phyloP scores from a whole-genome alignment of 2,329 filamentous ascomycete genomes.

The Penicillium vulpinum region DNA sequence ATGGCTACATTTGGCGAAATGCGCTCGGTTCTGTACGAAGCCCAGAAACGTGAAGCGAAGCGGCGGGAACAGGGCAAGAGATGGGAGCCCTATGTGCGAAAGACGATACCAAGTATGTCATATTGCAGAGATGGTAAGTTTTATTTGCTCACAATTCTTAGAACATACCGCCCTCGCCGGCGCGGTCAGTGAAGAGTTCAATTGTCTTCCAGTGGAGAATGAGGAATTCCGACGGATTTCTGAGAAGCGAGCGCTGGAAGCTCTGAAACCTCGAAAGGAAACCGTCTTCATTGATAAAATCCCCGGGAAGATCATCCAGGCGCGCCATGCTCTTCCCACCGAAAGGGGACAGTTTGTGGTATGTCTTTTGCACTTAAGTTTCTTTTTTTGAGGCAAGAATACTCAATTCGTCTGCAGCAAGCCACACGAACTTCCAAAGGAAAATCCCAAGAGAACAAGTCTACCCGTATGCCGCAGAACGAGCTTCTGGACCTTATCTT shows the following conservation, averaged over 20 bases:
- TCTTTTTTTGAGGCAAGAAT: constrained; percentile 3
- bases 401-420: constrained; percentile 39
- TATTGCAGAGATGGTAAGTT: background rate
- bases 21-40: constrained; percentile 49
- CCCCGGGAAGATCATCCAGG: constrained; percentile 56
- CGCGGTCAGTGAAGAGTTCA: constrained; percentile 72
- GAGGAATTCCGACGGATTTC: constrained; percentile 67
- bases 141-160: constrained; percentile 33
- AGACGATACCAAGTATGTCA: constrained; percentile 66
- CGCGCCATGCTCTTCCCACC: constrained; percentile 53
- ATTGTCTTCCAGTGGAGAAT: constrained; percentile 70
- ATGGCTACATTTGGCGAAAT: constrained; percentile 45
- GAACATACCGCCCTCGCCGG: constrained; percentile 78
- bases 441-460: constrained; percentile 71
- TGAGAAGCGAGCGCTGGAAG: constrained; percentile 57
- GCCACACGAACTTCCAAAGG: constrained; percentile 55
- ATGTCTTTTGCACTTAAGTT: constrained; percentile 22
- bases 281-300: constrained; percentile 53
- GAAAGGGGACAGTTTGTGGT: constrained; percentile 47
- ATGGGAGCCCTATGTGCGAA: constrained; percentile 58
- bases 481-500: constrained; percentile 85
- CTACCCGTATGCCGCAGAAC: constrained; percentile 83
- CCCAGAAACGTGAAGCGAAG: constrained; percentile 46
- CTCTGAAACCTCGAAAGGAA: constrained; percentile 61
- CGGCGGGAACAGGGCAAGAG: constrained; percentile 53